phyloP scores from a whole-genome alignment of 2,329 filamentous ascomycete genomes.

The Penicillium sp. region DNA sequence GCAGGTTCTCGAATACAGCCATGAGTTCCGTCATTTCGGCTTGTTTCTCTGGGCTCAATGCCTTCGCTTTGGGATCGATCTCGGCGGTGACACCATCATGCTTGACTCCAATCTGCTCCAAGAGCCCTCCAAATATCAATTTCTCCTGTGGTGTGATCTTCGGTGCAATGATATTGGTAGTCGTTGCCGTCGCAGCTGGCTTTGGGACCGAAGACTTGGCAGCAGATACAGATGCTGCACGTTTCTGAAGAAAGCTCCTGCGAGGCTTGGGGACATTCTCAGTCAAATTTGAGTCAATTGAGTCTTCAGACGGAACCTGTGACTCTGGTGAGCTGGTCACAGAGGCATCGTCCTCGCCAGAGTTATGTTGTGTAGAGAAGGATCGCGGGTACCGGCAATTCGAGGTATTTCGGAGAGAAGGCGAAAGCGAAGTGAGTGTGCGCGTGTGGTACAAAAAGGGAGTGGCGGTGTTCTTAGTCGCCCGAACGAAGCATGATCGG shows the following conservation, averaged over 20 bases:
- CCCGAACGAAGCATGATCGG: conserved; percentile 31
- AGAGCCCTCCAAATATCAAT: conserved; percentile 21
- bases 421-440: conserved; percentile 50
- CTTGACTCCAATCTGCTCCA: conserved; percentile 18
- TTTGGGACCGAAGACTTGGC: not conserved
- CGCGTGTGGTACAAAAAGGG: conserved; percentile 74
- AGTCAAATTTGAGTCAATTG: not conserved
- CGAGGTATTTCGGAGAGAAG: conserved; percentile 7
- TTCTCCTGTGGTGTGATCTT: conserved; percentile 28
- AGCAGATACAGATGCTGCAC: conserved; percentile 15
- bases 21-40: conserved; percentile 28
- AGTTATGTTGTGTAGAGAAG: conserved; percentile 18
- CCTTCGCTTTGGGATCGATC: not conserved
- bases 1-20: conserved; percentile 10
- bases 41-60: conserved; percentile 14
- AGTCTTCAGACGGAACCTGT: conserved; percentile 4
- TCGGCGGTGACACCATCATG: conserved; percentile 2
- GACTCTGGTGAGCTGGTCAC: not conserved
- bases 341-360: not conserved
- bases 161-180: not conserved
- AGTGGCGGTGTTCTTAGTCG: conserved; percentile 45
- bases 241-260: conserved; percentile 27
- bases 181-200: not conserved
- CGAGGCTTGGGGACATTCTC: conserved; percentile 12
- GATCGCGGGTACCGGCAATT: conserved; percentile 11